Evolutionary conservation across 106 monocot genomes (phyloP).

Genomic region (Apostasia ramifera): DNA sequence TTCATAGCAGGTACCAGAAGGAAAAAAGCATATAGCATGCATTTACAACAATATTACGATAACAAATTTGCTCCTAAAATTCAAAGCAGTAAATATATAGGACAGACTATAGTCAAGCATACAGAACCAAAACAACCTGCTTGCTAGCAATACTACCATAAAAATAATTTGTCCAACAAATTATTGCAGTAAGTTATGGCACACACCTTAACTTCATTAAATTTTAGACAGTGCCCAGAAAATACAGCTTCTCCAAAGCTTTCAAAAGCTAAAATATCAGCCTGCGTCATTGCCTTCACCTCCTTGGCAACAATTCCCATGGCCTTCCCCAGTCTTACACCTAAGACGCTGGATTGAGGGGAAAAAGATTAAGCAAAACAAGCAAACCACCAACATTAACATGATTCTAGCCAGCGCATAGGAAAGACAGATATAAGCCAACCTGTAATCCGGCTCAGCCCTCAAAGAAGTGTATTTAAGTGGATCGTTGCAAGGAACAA

Average conservation of each 20-base stretch:
- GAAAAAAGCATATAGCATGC: too few relatives aligned
- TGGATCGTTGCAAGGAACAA: conserved; percentile 88
- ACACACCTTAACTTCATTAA: conserved; percentile 82
- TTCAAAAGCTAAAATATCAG: conserved; percentile 81
- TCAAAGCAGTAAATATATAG: too few relatives aligned
- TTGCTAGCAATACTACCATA: too few relatives aligned
- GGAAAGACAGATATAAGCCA: not conserved
- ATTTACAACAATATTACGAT: too few relatives aligned
- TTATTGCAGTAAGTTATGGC: not conserved
- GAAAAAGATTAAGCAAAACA: not conserved
- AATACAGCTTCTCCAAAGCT: conserved; percentile 59
- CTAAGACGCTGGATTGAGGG: conserved; percentile 44
- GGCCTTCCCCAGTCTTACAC: conserved; percentile 79
- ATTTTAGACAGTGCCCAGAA: conserved; percentile 63
- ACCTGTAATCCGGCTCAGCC: conserved; percentile 98
- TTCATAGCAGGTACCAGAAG: too few relatives aligned
- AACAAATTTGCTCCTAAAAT: too few relatives aligned
- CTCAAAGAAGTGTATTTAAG: conserved; percentile 83
- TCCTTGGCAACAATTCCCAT: conserved; percentile 83
- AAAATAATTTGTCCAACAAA: too few relatives aligned
- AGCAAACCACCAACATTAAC: not conserved
- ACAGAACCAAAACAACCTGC: too few relatives aligned
- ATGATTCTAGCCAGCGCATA: not conserved
- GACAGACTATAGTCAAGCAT: not conserved
- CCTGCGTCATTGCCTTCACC: conserved; percentile 80